Evolutionary conservation across 352 stramenopile species (phyloP).

Genomic region (Phytophthora nicotianae): DNA sequence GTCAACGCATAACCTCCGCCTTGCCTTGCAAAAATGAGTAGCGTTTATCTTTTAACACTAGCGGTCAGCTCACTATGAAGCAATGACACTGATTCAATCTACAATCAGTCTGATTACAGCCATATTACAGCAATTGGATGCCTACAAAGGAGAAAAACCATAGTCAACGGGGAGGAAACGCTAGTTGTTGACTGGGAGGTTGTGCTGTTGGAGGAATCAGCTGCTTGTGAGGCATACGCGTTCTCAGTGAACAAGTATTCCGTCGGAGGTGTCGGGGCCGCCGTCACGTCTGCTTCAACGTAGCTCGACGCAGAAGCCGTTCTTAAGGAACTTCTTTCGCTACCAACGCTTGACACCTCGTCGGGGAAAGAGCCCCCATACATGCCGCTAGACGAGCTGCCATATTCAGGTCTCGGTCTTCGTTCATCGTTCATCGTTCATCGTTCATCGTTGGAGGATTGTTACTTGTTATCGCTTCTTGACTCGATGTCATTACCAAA

Average conservation of each 20-base stretch:
- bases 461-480: constrained; percentile 8
- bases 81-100: no score
- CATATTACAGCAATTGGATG: constrained; percentile 5
- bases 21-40: neutral
- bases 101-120: neutral
- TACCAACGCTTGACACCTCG: constrained; percentile 6
- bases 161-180: neutral
- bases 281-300: constrained; percentile 3
- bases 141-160: neutral
- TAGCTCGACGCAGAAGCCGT: constrained; percentile 2
- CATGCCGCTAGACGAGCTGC: constrained; percentile 6
- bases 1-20: neutral
- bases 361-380: neutral
- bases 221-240: neutral
- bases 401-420: constrained; percentile 25
- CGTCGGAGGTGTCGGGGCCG: constrained; percentile 12
- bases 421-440: neutral
- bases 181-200: constrained; percentile 20
- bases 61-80: no score
- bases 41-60: neutral
- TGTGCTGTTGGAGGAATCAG: constrained; percentile 22
- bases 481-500: constrained; percentile 1
- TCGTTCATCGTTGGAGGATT: constrained; percentile 4
- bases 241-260: constrained; percentile 20
- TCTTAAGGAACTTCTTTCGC: constrained; percentile 5